phyloP scores from a whole-genome alignment of 805 yeast species.

The Nakazawaea peltata region DNA sequence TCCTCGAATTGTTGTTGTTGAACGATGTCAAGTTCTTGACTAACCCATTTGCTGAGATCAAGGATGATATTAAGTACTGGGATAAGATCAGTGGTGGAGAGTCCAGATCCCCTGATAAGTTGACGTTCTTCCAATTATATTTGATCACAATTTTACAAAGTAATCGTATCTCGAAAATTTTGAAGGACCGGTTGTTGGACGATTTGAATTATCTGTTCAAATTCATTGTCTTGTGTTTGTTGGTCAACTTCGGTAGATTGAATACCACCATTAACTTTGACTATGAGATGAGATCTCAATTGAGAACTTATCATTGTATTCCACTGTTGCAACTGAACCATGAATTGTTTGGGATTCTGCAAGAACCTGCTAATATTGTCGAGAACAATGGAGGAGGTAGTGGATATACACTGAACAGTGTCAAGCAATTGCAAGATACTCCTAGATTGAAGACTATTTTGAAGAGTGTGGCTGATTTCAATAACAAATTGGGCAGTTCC shows the following conservation, averaged over 20 bases:
- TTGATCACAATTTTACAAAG: conserved; percentile 76
- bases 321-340: conserved; percentile 78
- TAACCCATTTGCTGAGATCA: conserved; percentile 39
- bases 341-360: conserved; percentile 16
- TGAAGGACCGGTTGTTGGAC: conserved; percentile 75
- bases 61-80: conserved; percentile 26
- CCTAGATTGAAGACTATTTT: conserved; percentile 86
- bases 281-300: conserved; percentile 89
- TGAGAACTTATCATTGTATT: conserved; percentile 88
- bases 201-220: conserved; percentile 27
- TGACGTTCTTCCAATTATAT: conserved; percentile 81
- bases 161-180: conserved; percentile 71
- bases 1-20: conserved; percentile 55
- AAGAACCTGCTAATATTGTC: conserved; percentile 8
- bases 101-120: conserved; percentile 27
- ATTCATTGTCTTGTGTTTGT: conserved; percentile 42
- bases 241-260: conserved; percentile 89
- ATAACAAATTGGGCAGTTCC: conserved; percentile 38
- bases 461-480: conserved; percentile 77
- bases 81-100: conserved; percentile 19
- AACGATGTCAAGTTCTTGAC: conserved; percentile 62
- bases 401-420: conserved; percentile 32
- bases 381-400: conserved; percentile 19
- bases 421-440: conserved; percentile 87
- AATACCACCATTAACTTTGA: conserved; percentile 93